Base-by-base conservation (phyloP, 345 rosid genomes). In the Murraya paniculata region DNA sequence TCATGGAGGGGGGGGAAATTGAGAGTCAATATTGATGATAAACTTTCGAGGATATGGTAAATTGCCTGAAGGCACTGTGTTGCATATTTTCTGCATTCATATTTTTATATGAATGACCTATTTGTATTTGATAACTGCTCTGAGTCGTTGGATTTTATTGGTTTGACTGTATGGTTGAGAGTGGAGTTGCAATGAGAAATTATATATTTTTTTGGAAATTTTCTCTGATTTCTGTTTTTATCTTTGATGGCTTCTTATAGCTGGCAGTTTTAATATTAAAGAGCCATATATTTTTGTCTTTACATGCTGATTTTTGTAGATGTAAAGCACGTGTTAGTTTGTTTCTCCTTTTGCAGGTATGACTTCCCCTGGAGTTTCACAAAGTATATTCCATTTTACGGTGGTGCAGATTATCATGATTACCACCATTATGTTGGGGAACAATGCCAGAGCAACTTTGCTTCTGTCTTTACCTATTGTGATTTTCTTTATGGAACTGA, bases 381-480 rank as follows among this genome's bases (percentile, higher is more conserved):
- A 64, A 96, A 88, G 79, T 92, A 89, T 75, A 92, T 96, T 33
- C 99, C 99, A 55, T 96, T 96, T 82, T 96, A 96, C 71, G 98
- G 98, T 53, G 99, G 99, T 3, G 97, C 99, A 24, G 97, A 96
- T 75, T 87, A 96, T 85, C 99, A 96, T 73, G 99, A 96, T 83
- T 96, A 96, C 78, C 98, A 96, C 83, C 99, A 96, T 81, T 96
- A 94, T 77, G 98, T 96, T 78, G 99, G 99, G 81, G 98, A 90
- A 81, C 97, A 97, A 83, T 94, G 98, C 91, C 99, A 94, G 64
- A 94, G 99, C 85, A 96, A 96, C 85, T 96, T 96, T 72, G 97
- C 99, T 68, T 96, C 99, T 16, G 93, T 96, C 35, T 96, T 96
- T 84, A 94, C 99, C 56, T 96, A 96, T 72, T 96, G 99, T 81